Conservation (phyloP, 768 basidiomycete species). For the Mycena filopes region DNA sequence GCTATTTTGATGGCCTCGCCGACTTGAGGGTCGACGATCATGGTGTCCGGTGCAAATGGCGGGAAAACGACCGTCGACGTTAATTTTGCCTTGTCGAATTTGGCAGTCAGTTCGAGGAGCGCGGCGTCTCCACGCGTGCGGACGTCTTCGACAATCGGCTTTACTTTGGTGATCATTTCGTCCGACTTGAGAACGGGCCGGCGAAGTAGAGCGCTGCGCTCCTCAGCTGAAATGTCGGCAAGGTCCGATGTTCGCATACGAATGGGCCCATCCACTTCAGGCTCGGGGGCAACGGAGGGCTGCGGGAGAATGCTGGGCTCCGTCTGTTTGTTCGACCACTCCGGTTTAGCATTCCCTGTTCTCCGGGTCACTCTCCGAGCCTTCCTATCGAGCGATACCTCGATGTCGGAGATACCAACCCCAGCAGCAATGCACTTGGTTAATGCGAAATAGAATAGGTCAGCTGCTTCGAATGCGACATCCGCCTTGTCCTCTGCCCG, state of each 20-base stretch:
- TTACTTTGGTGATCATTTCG: conserved; percentile 93
- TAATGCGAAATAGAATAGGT: conserved; percentile 92
- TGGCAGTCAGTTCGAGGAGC: conserved; percentile 88
- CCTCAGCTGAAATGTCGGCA: conserved; percentile 53
- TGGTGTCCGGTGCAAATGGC: conserved; percentile 77
- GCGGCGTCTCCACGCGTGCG: conserved; percentile 87
- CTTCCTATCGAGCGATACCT: conserved; percentile 84
- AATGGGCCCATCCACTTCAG: conserved; percentile 60
- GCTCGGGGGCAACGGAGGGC: conserved; percentile 21
- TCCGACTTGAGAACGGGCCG: conserved; percentile 90
- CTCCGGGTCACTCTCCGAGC: conserved; percentile 88
- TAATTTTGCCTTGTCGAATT: conserved; percentile 88
- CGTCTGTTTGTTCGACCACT: conserved; percentile 61
- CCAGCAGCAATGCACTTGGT: conserved; percentile 87
- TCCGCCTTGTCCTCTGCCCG: conserved; percentile 81
- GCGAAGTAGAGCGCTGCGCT: conserved; percentile 77
- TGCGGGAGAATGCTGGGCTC: conserved; percentile 34
- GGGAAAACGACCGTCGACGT: conserved; percentile 77
- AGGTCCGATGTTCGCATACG: conserved; percentile 83
- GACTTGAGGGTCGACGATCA: conserved; percentile 70
- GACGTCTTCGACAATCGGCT: conserved; percentile 92
- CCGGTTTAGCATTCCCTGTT: conserved; percentile 92
- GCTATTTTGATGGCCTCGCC: conserved; percentile 88
- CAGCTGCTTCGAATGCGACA: conserved; percentile 94
- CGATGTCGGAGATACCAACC: conserved; percentile 85